These are phyloP conservation scores for Diaporthe ilicicola DNA, from an alignment of 2,329 filamentous ascomycete species.

Conservation along the genomic window DNA sequence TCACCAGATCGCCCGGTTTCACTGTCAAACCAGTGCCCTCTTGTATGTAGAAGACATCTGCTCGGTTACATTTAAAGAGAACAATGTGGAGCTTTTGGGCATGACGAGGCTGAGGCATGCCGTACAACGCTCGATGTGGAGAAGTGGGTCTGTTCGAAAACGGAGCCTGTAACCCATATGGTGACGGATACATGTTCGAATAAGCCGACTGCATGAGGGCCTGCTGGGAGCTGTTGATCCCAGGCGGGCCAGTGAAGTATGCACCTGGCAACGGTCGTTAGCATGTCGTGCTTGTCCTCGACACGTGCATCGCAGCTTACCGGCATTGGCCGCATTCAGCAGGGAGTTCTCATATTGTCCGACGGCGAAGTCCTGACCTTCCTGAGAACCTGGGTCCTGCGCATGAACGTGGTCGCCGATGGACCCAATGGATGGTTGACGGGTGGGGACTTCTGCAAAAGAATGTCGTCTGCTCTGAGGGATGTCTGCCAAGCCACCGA, in stretches of 20 bases:
- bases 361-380: conserved; percentile 53
- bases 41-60: conserved; percentile 96
- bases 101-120: conserved; percentile 67
- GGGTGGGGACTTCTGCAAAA: conserved; percentile 74
- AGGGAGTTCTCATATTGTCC: conserved; percentile 49
- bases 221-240: conserved; percentile 45
- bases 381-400: conserved; percentile 56
- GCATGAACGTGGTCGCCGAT: conserved; percentile 59
- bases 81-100: conserved; percentile 86
- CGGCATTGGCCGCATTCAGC: conserved; percentile 46
- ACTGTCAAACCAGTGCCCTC: conserved; percentile 93
- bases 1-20: conserved; percentile 91
- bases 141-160: conserved; percentile 64
- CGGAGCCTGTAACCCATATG: conserved; percentile 54
- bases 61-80: conserved; percentile 93
- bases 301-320: conserved; percentile 32
- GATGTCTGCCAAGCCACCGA: conserved; percentile 67
- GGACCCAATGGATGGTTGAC: conserved; percentile 71
- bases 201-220: conserved; percentile 48
- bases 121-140: conserved; percentile 69
- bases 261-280: conserved; percentile 45
- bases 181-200: conserved; percentile 54
- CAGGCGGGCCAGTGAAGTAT: conserved; percentile 48
- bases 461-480: conserved; percentile 83
- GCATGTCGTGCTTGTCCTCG: conserved; percentile 38